Base-by-base conservation (phyloP, 2,329 filamentous ascomycete genomes). In the Monosporascus sp. region DNA sequence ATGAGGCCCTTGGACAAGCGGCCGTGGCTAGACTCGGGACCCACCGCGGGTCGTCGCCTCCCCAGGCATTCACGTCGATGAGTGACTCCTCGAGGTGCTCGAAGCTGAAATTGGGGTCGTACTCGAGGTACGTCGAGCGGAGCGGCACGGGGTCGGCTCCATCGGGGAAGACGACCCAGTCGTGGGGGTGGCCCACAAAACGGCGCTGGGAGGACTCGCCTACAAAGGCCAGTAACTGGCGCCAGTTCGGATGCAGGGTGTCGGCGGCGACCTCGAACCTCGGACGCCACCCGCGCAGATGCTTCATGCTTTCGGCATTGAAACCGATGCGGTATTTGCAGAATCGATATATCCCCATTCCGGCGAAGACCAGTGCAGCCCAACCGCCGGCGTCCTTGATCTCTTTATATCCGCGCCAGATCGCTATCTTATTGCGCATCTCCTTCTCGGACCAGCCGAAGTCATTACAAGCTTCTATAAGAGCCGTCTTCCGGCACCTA, bases 241-340 rank as follows among this genome's bases (percentile, higher is more conserved):
- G 70, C 80, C 80, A 83, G 44, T 72, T 65, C n/a, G 77, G 77
- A 54, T 79, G 77, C 44, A 80, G 62, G 1, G 77, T 80, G 54
- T 80, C 78, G 1, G 78, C 78, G 2, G 77, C 76, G 7, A 80
- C 72, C 59, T 80, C 77, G n/a, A 82, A 71, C 17, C 77, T 70
- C 28, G 74, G 72, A 41, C 71, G 65, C 8, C 80, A 61, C 35
- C 68, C 68, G 17, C 69, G 68, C 7, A 83, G 67, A 2, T 73
- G 72, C 37, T 72, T 69, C 65, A 80, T 76, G 3, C 78, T 74
- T 17, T 78, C 76, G 5, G 73, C 70, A 43, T 74, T 72, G 60
- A 82, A 81, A 5, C 76, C 77, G 1, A 77, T 75, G 44, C 80
- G 74, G 61, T 83, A 83, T 61, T 84, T 84, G 74, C 79, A 83